Base-by-base conservation (phyloP, 78 protist species). In the Polysphondylium violaceum region DNA sequence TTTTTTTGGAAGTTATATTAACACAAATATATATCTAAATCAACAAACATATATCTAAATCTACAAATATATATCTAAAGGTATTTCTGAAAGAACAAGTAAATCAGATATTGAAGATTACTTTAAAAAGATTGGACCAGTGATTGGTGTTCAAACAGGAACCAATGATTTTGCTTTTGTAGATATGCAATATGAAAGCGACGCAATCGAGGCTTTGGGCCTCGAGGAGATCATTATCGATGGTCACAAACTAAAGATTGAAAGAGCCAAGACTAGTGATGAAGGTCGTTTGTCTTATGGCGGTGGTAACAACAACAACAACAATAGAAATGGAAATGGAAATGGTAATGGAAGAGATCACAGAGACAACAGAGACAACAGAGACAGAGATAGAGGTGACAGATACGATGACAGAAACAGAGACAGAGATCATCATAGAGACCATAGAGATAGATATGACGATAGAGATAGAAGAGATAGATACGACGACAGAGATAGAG, bases 61-160 rank as follows among this genome's bases (percentile, higher is more conserved):
- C n/a, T n/a, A n/a, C n/a, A n/a, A n/a, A n/a, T n/a, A n/a, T n/a
- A n/a, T n/a, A n/a, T n/a, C n/a, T 29, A 25, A 41, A 77, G 87
- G 87, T 63, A 77, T 77, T n/a, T 60, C 74, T 77, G 87, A 77
- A 63, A 31, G 74, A 55, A 77, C 87, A 41, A 21, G 47, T 44
- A 77, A 77, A 63, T 47, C 65, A 77, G 87, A 63, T 63, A 77
- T 77, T 47, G 73, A 63, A 77, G 87, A 77, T 27, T 77, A 60
- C 36, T 77, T 77, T 44, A 64, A 23, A 44, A 77, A 77, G 74
- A 60, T 38, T 38, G 87, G 87, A 29, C 87, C 87, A 43, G 87
- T 77, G 38, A 33, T 35, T 29, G 59, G 47, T 9, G 74, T 77
- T 77, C 40, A 50, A 40, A 41, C 76, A 25, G 87, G 87, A 25